phyloP scores from a whole-genome alignment of 1,284 basidiomycete genomes.

The Melanopsichium pennsylvanicum region DNA sequence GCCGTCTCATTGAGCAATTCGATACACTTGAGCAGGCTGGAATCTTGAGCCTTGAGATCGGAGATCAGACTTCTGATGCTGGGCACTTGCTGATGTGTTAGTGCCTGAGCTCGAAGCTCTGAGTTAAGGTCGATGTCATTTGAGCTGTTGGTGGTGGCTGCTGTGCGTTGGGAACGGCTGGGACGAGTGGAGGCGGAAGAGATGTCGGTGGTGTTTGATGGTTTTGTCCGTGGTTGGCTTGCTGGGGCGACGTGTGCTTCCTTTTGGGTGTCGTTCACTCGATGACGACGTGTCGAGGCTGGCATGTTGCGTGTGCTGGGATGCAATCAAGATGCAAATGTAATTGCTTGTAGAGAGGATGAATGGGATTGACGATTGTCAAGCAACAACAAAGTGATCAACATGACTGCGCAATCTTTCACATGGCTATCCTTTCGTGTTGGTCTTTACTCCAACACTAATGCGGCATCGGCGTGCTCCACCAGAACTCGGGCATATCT shows the following conservation, averaged over 20 bases:
- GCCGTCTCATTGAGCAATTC: slow-evolving; percentile 37
- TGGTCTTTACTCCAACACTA: too few relatives aligned
- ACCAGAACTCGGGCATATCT: too few relatives aligned
- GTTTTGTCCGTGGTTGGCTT: too few relatives aligned
- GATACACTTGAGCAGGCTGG: slow-evolving; percentile 18
- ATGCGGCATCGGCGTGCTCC: too few relatives aligned
- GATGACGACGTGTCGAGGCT: slow-evolving; percentile 17
- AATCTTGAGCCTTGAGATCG: slow-evolving; percentile 25
- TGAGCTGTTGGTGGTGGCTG: not conserved
- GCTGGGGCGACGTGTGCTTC: too few relatives aligned
- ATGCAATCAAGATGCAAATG: too few relatives aligned
- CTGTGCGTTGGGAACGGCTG: slow-evolving; percentile 1
- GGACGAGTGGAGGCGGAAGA: slow-evolving; percentile 7
- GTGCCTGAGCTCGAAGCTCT: slow-evolving; percentile 27
- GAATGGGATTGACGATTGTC: too few relatives aligned
- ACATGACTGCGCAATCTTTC: too few relatives aligned
- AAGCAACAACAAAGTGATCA: too few relatives aligned
- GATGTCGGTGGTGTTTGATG: too few relatives aligned
- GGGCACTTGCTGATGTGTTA: slow-evolving; percentile 19
- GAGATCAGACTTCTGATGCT: slow-evolving; percentile 18
- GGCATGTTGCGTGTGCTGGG: slow-evolving; percentile 3
- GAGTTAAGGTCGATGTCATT: not conserved
- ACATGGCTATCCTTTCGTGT: too few relatives aligned
- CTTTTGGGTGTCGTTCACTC: slow-evolving; percentile 23
- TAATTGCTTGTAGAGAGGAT: too few relatives aligned